Percentiles rank a stretch among this genome's conserved stretches.
phyloP scores from a whole-genome alignment of 106 monocot genomes.

The Dendrobium officinale region DNA sequence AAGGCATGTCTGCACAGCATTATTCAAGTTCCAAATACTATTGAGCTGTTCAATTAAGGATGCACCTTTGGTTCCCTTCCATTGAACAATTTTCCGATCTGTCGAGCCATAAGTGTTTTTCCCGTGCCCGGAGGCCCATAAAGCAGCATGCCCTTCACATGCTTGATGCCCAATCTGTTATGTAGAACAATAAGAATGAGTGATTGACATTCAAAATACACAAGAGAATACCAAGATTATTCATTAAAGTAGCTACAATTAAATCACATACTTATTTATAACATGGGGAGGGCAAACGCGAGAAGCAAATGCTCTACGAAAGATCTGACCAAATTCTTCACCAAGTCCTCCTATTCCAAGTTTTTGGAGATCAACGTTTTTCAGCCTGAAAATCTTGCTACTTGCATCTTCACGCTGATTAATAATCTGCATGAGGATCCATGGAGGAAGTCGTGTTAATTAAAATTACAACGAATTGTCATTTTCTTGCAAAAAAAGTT shows the following conservation, averaged over 20 bases:
- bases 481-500: background rate
- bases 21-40: conserved; percentile 7
- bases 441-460: background rate
- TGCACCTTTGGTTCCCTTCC: conserved; percentile 95
- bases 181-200: conserved; percentile 12
- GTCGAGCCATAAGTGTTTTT: conserved; percentile 98
- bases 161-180: conserved; percentile 26
- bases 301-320: conserved; percentile 96
- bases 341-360: conserved; percentile 91
- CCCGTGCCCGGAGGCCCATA: conserved; percentile 96
- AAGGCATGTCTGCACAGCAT: conserved; percentile 21
- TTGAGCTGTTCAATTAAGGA: background rate
- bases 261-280: conserved; percentile 53
- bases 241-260: background rate
- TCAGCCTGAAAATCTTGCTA: conserved; percentile 70
- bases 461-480: background rate
- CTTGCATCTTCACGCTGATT: conserved; percentile 18
- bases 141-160: conserved; percentile 51
- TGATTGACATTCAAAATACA: background rate
- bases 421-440: conserved; percentile 14
- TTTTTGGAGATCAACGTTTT: conserved; percentile 90
- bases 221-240: background rate
- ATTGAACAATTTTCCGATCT: conserved; percentile 91
- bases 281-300: conserved; percentile 93
- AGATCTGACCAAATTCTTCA: conserved; percentile 89